Base-by-base conservation (phyloP, 106 monocot genomes). In the Gastrodia elata region DNA sequence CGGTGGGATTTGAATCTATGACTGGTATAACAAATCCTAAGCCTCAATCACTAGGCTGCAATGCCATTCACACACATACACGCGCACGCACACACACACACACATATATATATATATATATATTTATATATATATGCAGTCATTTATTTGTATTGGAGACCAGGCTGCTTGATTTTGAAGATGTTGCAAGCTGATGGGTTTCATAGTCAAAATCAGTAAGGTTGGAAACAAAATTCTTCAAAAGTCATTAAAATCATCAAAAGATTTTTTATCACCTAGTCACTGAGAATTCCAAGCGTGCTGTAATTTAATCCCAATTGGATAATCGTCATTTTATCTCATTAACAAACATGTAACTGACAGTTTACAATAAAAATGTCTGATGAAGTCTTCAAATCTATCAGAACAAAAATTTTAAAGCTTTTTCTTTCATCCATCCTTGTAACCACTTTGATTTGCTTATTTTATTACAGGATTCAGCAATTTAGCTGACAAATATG, bases 401-500 rank as follows among this genome's bases (percentile, higher is more conserved):
- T 42, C 42, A 42, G 14, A 46, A 2, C 13, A 2, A 46, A 52
- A 52, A 5, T 52, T 52, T 20, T 49, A 49, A 49, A 49, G 20
- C 18, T n/a, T 1, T 49, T 49, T 1, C n/a, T 20, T 49, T 2
- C 5, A 49, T 52, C 52, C 6, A 7, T 52, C 22, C 52, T 52
- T n/a, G 52, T 22, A n/a, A 4, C 52, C 52, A n/a, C 22, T n/a
- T n/a, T 52, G 20, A 22, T 4, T 6, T 52, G 52, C 22, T n/a
- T n/a, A 5, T 48, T 71, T 44, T 65, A 13, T 11, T 39, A 75
- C 87, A 95, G 95, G 73, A 32, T 91, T 91, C 85, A 83, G 85
- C 65, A 89, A 97, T 71, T 83, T 97, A 44, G 90, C 90, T 52
- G 88, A 93, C 68, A 76, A 70, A 27, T 78, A 84, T 46, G 86